phyloP scores from a whole-genome alignment of 345 rosid species.

The Acer campestre region DNA sequence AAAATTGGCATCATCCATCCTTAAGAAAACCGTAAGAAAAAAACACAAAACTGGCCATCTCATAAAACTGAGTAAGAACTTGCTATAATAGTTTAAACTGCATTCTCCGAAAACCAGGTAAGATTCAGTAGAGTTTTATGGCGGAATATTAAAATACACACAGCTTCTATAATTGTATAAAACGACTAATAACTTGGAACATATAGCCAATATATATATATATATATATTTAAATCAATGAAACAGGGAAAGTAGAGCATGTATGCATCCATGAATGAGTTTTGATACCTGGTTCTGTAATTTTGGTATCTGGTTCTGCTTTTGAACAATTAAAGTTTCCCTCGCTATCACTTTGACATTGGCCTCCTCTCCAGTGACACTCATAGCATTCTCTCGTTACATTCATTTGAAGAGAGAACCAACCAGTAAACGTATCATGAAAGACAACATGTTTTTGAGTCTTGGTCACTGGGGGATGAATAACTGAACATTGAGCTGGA shows the following conservation, averaged over 20 bases:
- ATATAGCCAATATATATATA: too few relatives aligned
- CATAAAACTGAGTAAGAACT: not conserved
- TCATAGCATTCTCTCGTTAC: not conserved
- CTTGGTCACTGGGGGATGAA: slow-evolving; percentile 25
- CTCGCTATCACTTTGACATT: not conserved
- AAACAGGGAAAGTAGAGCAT: too few relatives aligned
- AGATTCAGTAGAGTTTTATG: not conserved
- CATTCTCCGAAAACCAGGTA: not conserved
- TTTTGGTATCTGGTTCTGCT: not conserved
- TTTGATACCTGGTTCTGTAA: too few relatives aligned
- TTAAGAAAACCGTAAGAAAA: too few relatives aligned
- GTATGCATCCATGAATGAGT: not conserved
- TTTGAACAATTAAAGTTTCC: not conserved
- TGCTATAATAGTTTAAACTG: too few relatives aligned
- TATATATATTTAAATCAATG: too few relatives aligned
- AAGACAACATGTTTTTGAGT: not conserved
- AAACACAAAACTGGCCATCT: not conserved
- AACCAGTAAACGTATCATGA: not conserved
- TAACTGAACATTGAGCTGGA: slow-evolving; percentile 25
- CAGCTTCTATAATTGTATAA: not conserved
- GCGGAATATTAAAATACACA: too few relatives aligned
- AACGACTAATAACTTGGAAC: too few relatives aligned
- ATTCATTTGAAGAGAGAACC: not conserved
- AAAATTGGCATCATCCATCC: too few relatives aligned
- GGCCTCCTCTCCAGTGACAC: not conserved